Conservation (phyloP, 2,329 filamentous ascomycete genomes). For the Akanthomyces muscarius region DNA sequence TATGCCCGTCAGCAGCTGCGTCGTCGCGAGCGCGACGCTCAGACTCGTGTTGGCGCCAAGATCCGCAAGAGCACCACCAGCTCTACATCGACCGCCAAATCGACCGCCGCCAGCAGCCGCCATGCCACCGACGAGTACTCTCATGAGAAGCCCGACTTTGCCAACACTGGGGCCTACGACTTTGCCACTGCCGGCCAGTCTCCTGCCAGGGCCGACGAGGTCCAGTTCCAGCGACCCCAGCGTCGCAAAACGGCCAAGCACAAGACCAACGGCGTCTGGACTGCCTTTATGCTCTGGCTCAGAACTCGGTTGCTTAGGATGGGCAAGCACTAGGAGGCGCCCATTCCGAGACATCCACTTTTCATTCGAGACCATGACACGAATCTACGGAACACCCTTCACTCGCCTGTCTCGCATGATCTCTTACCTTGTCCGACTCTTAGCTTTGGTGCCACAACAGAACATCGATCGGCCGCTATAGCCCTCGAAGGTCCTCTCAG, state of each 20-base stretch:
- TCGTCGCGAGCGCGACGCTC: conserved; percentile 55
- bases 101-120: conserved; percentile 30
- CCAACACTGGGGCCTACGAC: conserved; percentile 26
- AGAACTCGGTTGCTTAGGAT: conserved; percentile 48
- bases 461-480: not conserved
- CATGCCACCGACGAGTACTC: conserved; percentile 23
- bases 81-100: conserved; percentile 29
- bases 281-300: conserved; percentile 60
- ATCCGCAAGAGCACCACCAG: conserved; percentile 38
- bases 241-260: conserved; percentile 50
- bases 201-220: conserved; percentile 36
- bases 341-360: conserved; percentile 3
- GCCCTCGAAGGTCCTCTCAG: not conserved
- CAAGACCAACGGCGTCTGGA: conserved; percentile 60
- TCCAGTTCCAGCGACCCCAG: conserved; percentile 40
- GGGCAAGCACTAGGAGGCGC: conserved; percentile 33
- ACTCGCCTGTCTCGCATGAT: not conserved
- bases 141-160: conserved; percentile 38
- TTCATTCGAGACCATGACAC: not conserved
- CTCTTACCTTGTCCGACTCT: not conserved
- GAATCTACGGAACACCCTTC: not conserved
- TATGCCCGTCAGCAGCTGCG: conserved; percentile 55
- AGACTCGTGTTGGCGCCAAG: conserved; percentile 44
- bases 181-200: conserved; percentile 20
- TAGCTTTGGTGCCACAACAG: not conserved